A percentile compares a stretch with the other conserved stretches of the same genome.
phyloP scores from a whole-genome alignment of 2,329 filamentous ascomycete species.

The Calycina herbarum region DNA sequence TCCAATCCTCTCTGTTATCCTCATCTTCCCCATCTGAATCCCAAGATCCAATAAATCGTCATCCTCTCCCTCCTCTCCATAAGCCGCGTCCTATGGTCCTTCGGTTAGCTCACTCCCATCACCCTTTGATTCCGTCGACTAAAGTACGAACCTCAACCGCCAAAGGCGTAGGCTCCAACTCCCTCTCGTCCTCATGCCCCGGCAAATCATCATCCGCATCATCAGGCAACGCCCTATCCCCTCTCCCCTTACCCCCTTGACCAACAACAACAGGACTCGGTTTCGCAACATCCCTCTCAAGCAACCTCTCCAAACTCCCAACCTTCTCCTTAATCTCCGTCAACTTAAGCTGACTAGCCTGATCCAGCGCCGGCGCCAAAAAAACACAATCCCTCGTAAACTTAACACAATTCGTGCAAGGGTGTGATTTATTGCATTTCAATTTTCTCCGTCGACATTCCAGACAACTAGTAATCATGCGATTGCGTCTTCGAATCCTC shows the following conservation, averaged over 20 bases:
- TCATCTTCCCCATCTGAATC: constrained; percentile 69
- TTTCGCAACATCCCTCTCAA: constrained; percentile 67
- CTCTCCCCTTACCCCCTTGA: constrained; percentile 17
- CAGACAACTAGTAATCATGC: constrained; percentile 68
- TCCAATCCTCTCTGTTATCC: constrained; percentile 72
- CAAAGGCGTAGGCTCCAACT: constrained; percentile 63
- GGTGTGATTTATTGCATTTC: constrained; percentile 72
- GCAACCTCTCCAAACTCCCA: constrained; percentile 66
- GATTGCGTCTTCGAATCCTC: constrained; percentile 50
- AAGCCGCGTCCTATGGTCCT: constrained; percentile 58
- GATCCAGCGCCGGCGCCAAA: constrained; percentile 52
- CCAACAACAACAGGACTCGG: constrained; percentile 26
- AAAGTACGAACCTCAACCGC: constrained; percentile 53
- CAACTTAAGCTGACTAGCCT: constrained; percentile 66
- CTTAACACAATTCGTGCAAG: constrained; percentile 53
- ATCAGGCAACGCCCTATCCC: constrained; percentile 40
- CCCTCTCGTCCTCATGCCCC: constrained; percentile 57
- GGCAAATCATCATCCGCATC: constrained; percentile 49
- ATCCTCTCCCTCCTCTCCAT: constrained; percentile 64
- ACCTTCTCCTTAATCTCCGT: constrained; percentile 80
- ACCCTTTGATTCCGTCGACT: too few relatives aligned
- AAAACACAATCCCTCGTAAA: constrained; percentile 49
- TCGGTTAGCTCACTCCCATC: too few relatives aligned
- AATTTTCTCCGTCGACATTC: constrained; percentile 75
- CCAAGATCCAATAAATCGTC: constrained; percentile 72